phyloP scores from a whole-genome alignment of 2,329 filamentous ascomycete genomes.

The Alternaria angustiovoidea region DNA sequence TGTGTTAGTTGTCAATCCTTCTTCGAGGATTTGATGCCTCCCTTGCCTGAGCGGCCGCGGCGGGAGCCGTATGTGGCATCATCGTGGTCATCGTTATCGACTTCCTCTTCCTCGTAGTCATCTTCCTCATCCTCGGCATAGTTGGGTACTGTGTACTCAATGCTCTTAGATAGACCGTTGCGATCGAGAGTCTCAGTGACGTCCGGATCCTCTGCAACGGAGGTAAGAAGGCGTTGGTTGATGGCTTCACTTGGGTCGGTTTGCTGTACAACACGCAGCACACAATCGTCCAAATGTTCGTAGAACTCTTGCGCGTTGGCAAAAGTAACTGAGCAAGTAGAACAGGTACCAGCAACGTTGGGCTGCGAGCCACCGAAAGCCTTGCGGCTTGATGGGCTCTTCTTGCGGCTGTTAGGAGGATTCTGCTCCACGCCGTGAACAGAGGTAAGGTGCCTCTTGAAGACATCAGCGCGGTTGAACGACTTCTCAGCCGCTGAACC shows the following conservation, averaged over 20 bases:
- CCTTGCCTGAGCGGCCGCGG: constrained; percentile 57
- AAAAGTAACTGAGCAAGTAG: constrained; percentile 87
- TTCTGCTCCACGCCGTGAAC: constrained; percentile 94
- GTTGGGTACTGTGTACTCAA: constrained; percentile 53
- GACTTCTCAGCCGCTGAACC: constrained; percentile 91
- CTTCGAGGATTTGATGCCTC: constrained; percentile 59
- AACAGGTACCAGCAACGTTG: constrained; percentile 81
- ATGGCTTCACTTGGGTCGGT: constrained; percentile 54
- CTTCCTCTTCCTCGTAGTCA: constrained; percentile 60
- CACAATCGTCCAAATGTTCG: constrained; percentile 84
- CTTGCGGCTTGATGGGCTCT: constrained; percentile 66
- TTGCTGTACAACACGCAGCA: constrained; percentile 66
- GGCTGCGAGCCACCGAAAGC: constrained; percentile 71
- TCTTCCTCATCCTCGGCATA: constrained; percentile 62
- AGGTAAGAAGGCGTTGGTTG: constrained; percentile 53
- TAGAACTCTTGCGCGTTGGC: constrained; percentile 94
- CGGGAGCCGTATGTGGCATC: constrained; percentile 63
- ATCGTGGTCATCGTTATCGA: constrained; percentile 61
- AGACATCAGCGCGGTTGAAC: constrained; percentile 94
- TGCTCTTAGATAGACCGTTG: constrained; percentile 53
- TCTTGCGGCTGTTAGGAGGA: constrained; percentile 89
- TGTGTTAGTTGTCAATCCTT: constrained; percentile 62
- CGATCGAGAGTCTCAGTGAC: constrained; percentile 52
- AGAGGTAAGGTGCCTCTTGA: constrained; percentile 90
- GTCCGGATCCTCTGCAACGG: constrained; percentile 51